phyloP scores from a whole-genome alignment of 495 filamentous ascomycete species.

The Collariella sp. region DNA sequence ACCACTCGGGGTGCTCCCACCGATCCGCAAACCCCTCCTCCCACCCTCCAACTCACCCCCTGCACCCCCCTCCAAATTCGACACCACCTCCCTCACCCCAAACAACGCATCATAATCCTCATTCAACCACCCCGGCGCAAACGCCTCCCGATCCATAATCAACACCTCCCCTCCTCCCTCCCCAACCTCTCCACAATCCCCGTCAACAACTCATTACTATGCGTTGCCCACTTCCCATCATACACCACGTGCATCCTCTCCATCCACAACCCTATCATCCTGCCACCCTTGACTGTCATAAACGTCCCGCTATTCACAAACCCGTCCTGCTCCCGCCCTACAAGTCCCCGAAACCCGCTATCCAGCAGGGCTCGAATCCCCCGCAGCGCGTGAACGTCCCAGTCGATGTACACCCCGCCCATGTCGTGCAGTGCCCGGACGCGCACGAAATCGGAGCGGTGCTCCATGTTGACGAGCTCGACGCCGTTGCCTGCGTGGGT shows the following conservation, averaged over 20 bases:
- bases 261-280: slow-evolving; percentile 3
- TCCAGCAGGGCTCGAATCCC: slow-evolving; percentile 6
- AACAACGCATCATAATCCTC: slow-evolving; percentile 13
- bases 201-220: slow-evolving; percentile 15
- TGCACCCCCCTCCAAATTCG: slow-evolving; percentile 6
- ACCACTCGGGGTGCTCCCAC: slow-evolving; percentile 7
- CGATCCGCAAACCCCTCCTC: slow-evolving; percentile 7
- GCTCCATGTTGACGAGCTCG: slow-evolving; percentile 11
- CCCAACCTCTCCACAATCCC: slow-evolving; percentile 5
- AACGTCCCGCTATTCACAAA: slow-evolving; percentile 19
- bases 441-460: slow-evolving; percentile 19
- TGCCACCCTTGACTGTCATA: background rate
- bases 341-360: slow-evolving; percentile 12
- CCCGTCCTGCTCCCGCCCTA: slow-evolving; percentile 6
- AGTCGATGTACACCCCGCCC: slow-evolving; percentile 21
- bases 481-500: slow-evolving; percentile 11
- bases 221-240: slow-evolving; percentile 15
- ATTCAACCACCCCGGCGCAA: slow-evolving; percentile 15
- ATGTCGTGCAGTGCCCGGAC: slow-evolving; percentile 1
- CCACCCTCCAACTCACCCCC: slow-evolving; percentile 3
- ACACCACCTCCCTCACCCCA: slow-evolving; percentile 33
- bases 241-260: slow-evolving; percentile 14
- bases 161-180: slow-evolving; percentile 12
- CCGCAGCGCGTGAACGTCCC: slow-evolving; percentile 15
- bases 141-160: slow-evolving; percentile 17